Evolutionary conservation across 805 yeast genomes (phyloP).

Genomic region (Scheffersomyces ergatensis): DNA sequence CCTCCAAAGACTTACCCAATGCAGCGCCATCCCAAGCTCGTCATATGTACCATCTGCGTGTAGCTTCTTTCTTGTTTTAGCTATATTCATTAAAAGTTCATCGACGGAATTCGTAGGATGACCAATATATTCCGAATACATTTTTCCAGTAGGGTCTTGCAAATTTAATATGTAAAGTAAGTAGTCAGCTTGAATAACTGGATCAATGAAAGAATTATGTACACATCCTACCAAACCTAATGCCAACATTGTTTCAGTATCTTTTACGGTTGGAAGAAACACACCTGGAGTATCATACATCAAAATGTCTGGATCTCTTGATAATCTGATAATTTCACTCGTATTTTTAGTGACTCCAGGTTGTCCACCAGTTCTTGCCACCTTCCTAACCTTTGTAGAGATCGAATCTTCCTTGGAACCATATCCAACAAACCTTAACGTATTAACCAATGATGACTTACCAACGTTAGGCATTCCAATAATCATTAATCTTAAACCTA

Average conservation of each 20-base stretch:
- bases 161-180: slow-evolving; percentile 70
- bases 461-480: slow-evolving; percentile 99
- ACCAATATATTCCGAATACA: slow-evolving; percentile 45
- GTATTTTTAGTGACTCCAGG: slow-evolving; percentile 89
- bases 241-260: slow-evolving; percentile 68
- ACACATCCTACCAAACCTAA: slow-evolving; percentile 76
- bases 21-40: slow-evolving; percentile 60
- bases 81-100: slow-evolving; percentile 50
- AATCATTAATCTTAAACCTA: slow-evolving; percentile 74
- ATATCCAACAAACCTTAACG: slow-evolving; percentile 50
- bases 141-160: slow-evolving; percentile 46
- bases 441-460: slow-evolving; percentile 82
- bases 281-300: slow-evolving; percentile 94
- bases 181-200: slow-evolving; percentile 83
- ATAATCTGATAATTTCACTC: slow-evolving; percentile 69
- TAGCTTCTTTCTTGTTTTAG: slow-evolving; percentile 35
- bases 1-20: slow-evolving; percentile 61
- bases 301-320: slow-evolving; percentile 58
- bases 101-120: slow-evolving; percentile 73
- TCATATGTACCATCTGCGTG: slow-evolving; percentile 40
- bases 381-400: slow-evolving; percentile 50
- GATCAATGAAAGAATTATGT: slow-evolving; percentile 68
- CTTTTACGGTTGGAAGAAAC: slow-evolving; percentile 69
- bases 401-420: slow-evolving; percentile 18
- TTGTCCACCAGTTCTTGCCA: slow-evolving; percentile 78